Evolutionary conservation across 305 asterid species (phyloP).

Genomic region (Monarda citriodora): DNA sequence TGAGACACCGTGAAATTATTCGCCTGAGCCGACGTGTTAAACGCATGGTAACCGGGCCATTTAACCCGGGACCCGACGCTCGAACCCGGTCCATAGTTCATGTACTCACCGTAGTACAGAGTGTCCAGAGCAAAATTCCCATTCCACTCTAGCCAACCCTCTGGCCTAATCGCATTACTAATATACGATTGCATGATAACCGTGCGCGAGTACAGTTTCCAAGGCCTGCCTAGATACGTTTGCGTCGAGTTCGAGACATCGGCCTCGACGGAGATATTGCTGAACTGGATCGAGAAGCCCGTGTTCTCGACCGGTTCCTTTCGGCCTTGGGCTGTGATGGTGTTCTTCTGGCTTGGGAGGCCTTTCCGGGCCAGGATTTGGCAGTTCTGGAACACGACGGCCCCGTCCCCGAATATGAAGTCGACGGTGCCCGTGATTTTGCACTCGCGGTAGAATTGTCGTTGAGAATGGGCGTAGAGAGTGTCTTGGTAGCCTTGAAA

Average conservation of each 20-base stretch:
- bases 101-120: conserved; percentile 69
- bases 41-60: conserved; percentile 70
- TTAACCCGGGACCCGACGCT: conserved; percentile 53
- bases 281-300: conserved; percentile 77
- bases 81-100: conserved; percentile 74
- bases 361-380: conserved; percentile 67
- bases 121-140: conserved; percentile 55
- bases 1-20: conserved; percentile 65
- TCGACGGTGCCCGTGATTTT: conserved; percentile 76
- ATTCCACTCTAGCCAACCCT: conserved; percentile 92
- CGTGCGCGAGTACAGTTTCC: conserved; percentile 77
- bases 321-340: conserved; percentile 91
- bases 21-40: conserved; percentile 53
- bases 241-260: conserved; percentile 49
- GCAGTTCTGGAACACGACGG: conserved; percentile 72
- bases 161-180: conserved; percentile 54
- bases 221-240: conserved; percentile 82
- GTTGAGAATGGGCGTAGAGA: conserved; percentile 78
- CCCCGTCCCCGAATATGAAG: conserved; percentile 84
- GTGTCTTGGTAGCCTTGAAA: conserved; percentile 85
- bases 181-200: conserved; percentile 75
- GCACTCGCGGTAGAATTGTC: conserved; percentile 87
- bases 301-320: conserved; percentile 44
- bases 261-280: conserved; percentile 62
- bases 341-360: conserved; percentile 70